These are phyloP conservation scores for Paecilomyces dactylethromorphus DNA, from an alignment of 2,329 filamentous ascomycete genomes.

Conservation along the genomic window DNA sequence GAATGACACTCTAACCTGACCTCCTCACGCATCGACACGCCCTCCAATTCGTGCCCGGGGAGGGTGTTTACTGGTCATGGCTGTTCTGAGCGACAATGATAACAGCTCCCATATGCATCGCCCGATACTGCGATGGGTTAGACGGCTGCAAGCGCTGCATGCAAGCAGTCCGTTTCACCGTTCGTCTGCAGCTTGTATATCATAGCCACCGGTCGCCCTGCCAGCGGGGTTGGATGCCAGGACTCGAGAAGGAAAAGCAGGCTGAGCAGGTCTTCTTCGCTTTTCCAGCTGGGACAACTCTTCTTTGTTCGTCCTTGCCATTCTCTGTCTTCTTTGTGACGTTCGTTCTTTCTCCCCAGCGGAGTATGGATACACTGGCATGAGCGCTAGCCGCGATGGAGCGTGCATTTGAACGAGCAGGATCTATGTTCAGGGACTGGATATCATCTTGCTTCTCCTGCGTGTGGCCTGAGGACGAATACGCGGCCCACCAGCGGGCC, in stretches of 20 bases:
- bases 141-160: background rate
- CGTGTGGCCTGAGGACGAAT: conserved; percentile 20
- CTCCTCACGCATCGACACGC: background rate
- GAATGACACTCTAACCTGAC: background rate
- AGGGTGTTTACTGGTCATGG: background rate
- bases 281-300: background rate
- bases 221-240: background rate
- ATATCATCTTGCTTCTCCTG: conserved; percentile 33
- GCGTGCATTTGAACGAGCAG: conserved; percentile 31
- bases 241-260: background rate
- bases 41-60: background rate
- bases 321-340: background rate
- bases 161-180: background rate
- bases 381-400: conserved; percentile 29
- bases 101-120: background rate
- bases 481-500: conserved; percentile 18
- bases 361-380: conserved; percentile 6
- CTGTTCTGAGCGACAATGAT: background rate
- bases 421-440: conserved; percentile 34
- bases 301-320: background rate
- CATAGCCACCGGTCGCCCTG: background rate
- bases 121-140: background rate
- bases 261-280: background rate
- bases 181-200: background rate
- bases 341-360: conserved; percentile 3